A percentile compares a stretch with the other conserved stretches of the same genome.
Evolutionary conservation across 1,139 yeast genomes (phyloP).

Genomic region (Torulaspora pretoriensis): DNA sequence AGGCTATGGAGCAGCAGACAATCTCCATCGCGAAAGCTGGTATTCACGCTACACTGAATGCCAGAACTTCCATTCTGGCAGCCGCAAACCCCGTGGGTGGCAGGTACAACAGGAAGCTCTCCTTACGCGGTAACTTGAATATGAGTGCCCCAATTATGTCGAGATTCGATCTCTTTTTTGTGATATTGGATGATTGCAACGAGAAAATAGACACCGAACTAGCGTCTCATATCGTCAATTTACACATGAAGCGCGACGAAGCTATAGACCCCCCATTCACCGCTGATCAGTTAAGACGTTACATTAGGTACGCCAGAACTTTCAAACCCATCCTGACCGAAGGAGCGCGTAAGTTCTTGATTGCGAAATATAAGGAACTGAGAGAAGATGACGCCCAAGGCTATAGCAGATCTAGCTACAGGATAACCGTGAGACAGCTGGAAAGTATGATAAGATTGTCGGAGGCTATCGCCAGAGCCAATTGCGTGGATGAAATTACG

Average conservation of each 20-base stretch:
- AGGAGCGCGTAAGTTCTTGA: slow-evolving; percentile 75
- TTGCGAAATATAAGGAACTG: slow-evolving; percentile 77
- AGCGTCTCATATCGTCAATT: slow-evolving; percentile 87
- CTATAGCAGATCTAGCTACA: slow-evolving; percentile 65
- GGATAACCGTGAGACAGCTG: slow-evolving; percentile 95
- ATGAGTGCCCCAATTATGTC: slow-evolving; percentile 99
- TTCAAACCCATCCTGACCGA: slow-evolving; percentile 86
- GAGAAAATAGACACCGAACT: slow-evolving; percentile 84
- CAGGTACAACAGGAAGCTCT: slow-evolving; percentile 80
- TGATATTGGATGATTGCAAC: slow-evolving; percentile 90
- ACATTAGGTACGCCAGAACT: slow-evolving; percentile 87
- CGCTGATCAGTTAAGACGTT: slow-evolving; percentile 83
- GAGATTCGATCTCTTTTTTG: slow-evolving; percentile 92
- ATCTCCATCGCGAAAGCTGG: slow-evolving; percentile 98
- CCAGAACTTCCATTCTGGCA: slow-evolving; percentile 91
- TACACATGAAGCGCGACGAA: slow-evolving; percentile 86
- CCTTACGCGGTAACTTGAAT: slow-evolving; percentile 80
- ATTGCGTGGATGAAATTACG: slow-evolving; percentile 85
- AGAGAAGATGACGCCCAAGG: slow-evolving; percentile 93
- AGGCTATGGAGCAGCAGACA: slow-evolving; percentile 99
- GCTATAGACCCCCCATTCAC: slow-evolving; percentile 89
- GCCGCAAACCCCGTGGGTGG: slow-evolving; percentile 98
- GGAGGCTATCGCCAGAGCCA: slow-evolving; percentile 97
- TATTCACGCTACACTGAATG: slow-evolving; percentile 94
- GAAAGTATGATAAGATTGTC: slow-evolving; percentile 90